Evolutionary conservation across 345 rosid genomes (phyloP), one percentile per base, ranked within the genome.

Genomic region (Bruguiera gymnorhiza): DNA sequence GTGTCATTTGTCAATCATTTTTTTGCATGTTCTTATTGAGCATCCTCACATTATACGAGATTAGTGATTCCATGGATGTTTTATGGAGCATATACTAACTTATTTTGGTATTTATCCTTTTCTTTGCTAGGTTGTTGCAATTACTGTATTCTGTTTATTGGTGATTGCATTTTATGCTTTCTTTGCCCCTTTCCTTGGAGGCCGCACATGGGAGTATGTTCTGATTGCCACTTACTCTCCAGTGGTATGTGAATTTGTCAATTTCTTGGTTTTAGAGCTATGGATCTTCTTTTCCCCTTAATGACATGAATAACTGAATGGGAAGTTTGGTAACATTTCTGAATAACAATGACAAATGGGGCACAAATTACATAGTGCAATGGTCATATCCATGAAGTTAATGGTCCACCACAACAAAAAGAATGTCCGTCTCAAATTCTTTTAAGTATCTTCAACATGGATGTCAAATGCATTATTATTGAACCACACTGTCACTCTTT

Each of bases 151-250:
- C 83, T 92, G 97, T 85, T 86, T 92, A 76, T 69, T 95, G 75
- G 87, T 79, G 70, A 92, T 95, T 58, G 99, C 99, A 5, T 95
- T 86, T 74, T 95, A 92, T 83, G 93, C 99, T 21, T 95, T 95
- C 72, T 88, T 92, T 21, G 97, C 97, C 32, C 99, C 99, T 69
- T 95, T 95, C 75, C 83, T 88, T 75, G 97, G 99, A 75, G 97
- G 99, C 74, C 95, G 63, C 43, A 74, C 83, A 56, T 95, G 96
- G 99, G 97, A 95, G 76, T 95, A 83, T 66, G 80, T 79, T 67
- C 79, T 92, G 69, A 69, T 86, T 16, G 96, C 80, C 36, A 74
- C 85, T 59, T 95, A 92, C 84, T 83, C 99, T 27, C 96, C 94
- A 21, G 96, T 95, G 97, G 99, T 95, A 95, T 63, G 92, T 82